phyloP scores from a whole-genome alignment of 306 rosid genomes.

The Crataegus laevigata region DNA sequence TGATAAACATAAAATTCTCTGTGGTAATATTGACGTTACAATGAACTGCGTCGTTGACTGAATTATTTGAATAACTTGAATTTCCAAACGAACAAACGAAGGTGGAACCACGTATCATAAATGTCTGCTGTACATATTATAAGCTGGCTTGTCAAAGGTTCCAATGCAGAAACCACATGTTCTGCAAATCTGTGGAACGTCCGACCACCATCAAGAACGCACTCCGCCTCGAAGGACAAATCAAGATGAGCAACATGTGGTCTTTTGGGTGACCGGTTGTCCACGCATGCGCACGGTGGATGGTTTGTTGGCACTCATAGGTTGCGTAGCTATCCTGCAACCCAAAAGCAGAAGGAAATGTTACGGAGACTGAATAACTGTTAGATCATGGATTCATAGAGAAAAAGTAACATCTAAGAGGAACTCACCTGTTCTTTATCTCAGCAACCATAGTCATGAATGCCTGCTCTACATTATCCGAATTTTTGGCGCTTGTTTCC shows the following conservation, averaged over 20 bases:
- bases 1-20: background rate
- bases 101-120: background rate
- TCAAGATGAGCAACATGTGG: slow-evolving; percentile 64
- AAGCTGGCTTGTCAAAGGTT: background rate
- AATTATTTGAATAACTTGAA: background rate
- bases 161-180: background rate
- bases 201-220: background rate
- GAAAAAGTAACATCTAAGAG: background rate
- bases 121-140: background rate
- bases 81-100: background rate
- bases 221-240: background rate
- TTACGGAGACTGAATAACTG: background rate
- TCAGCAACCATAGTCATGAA: slow-evolving; percentile 81
- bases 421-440: slow-evolving; percentile 55
- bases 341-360: background rate
- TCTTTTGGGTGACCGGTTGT: slow-evolving; percentile 61
- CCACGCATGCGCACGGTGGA: slow-evolving; percentile 70
- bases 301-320: slow-evolving; percentile 34
- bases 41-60: background rate
- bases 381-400: too few relatives aligned
- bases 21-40: background rate
- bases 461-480: slow-evolving; percentile 70
- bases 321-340: slow-evolving; percentile 73
- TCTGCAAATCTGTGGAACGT: background rate
- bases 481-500: slow-evolving; percentile 78